A percentile compares a stretch with the other conserved stretches of the same genome.
Evolutionary conservation across 441 rosid species (phyloP).

Genomic region (Adansonia madagascariensis): DNA sequence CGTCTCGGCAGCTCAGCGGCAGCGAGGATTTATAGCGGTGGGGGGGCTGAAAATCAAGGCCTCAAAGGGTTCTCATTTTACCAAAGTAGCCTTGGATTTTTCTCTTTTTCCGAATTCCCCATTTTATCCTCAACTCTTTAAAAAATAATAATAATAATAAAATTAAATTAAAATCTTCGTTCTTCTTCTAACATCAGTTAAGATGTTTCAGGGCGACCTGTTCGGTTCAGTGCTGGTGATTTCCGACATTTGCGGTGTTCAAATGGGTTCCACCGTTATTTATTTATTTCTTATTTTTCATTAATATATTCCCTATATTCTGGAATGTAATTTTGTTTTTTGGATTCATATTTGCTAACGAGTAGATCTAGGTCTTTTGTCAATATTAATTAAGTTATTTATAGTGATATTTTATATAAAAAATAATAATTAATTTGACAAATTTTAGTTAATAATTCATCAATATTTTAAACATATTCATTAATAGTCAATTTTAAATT

Average conservation of each 20-base stretch:
- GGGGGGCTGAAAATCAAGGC: not conserved
- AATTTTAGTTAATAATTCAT: too few relatives aligned
- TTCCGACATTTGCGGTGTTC: not conserved
- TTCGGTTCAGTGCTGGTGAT: not conserved
- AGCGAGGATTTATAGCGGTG: conserved; percentile 34
- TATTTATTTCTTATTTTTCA: not conserved
- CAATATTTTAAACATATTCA: too few relatives aligned
- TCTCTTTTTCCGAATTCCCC: not conserved
- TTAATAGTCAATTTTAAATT: too few relatives aligned
- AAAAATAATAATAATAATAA: too few relatives aligned
- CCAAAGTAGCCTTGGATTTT: not conserved
- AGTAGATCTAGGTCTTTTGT: not conserved
- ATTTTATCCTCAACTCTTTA: not conserved
- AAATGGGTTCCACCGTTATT: not conserved
- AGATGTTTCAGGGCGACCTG: not conserved
- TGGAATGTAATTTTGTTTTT: too few relatives aligned
- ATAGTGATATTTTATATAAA: too few relatives aligned
- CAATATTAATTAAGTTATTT: not conserved
- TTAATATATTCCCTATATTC: too few relatives aligned
- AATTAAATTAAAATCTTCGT: not conserved
- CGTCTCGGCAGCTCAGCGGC: not conserved
- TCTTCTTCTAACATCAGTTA: not conserved
- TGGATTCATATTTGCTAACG: not conserved
- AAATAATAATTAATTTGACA: too few relatives aligned
- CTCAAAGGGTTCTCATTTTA: not conserved